A percentile compares a stretch with the other conserved stretches of the same genome.
phyloP scores from a whole-genome alignment of 202 grass and related monocot genomes.

The Digitaria exilis region DNA sequence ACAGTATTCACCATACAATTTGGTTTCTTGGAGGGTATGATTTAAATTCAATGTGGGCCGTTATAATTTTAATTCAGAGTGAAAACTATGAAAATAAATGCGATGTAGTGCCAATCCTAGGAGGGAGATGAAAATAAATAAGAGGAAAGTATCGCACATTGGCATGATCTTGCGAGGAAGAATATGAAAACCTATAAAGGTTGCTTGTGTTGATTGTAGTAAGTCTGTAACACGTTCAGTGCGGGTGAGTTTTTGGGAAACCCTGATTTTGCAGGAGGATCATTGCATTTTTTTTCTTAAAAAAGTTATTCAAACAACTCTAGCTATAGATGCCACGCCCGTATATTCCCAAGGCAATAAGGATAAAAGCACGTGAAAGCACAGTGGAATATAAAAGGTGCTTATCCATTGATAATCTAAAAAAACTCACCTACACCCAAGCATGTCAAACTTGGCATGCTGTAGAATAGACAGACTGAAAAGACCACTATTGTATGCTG shows the following conservation, averaged over 20 bases:
- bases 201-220: no score
- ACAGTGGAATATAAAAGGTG: neutral
- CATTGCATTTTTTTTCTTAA: neutral
- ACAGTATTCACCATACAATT: neutral
- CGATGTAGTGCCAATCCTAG: no score
- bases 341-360: neutral
- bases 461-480: neutral
- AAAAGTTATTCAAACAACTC: no score
- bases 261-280: no score
- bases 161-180: neutral
- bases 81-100: no score
- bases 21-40: neutral
- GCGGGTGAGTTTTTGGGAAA: neutral
- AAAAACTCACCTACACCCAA: neutral
- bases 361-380: conserved; percentile 31
- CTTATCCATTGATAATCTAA: neutral
- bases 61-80: no score
- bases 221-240: neutral
- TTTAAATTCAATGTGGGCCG: no score
- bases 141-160: no score
- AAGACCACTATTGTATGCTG: neutral
- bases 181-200: neutral
- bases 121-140: no score
- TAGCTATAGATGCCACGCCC: neutral
- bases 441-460: conserved; percentile 36